Evolutionary conservation across 2,329 filamentous ascomycete species (phyloP).

Genomic region (Penicillium hesseltinei): DNA sequence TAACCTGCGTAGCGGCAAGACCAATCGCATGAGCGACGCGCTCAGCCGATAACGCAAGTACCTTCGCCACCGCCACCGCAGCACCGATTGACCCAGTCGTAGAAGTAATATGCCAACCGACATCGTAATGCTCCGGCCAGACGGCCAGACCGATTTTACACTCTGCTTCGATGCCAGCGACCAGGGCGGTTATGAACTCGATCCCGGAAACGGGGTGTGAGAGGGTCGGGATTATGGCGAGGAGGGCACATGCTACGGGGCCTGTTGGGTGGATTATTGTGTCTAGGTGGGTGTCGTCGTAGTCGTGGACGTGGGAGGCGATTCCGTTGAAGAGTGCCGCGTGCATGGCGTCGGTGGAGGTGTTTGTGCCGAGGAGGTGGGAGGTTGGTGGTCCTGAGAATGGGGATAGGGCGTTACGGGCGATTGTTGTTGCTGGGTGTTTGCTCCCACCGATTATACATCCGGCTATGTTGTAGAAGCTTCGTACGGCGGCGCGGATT

Average conservation of each 20-base stretch:
- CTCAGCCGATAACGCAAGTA: no score
- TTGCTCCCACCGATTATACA: conserved; percentile 53
- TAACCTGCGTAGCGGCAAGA: conserved; percentile 54
- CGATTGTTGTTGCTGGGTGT: conserved; percentile 47
- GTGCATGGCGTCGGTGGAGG: conserved; percentile 46
- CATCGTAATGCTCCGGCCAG: conserved; percentile 55
- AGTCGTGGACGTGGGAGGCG: conserved; percentile 56
- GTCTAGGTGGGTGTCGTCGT: conserved; percentile 57
- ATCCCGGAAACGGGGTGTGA: conserved; percentile 40
- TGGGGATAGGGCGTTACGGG: conserved; percentile 35
- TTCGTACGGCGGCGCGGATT: conserved; percentile 46
- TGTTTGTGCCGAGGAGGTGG: conserved; percentile 34
- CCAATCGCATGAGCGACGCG: conserved; percentile 52
- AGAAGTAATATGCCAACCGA: conserved; percentile 45
- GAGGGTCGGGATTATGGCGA: conserved; percentile 43
- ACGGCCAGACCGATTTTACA: conserved; percentile 55
- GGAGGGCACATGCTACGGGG: conserved; percentile 51
- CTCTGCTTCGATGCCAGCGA: conserved; percentile 53
- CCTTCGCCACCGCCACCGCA: conserved; percentile 43
- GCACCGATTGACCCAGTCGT: conserved; percentile 52
- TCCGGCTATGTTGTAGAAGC: conserved; percentile 56
- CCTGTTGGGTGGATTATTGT: conserved; percentile 58
- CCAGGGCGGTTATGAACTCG: conserved; percentile 53
- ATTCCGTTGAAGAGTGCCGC: conserved; percentile 57
- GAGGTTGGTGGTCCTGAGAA: conserved; percentile 42